These are phyloP conservation scores for Stemphylium beticola DNA, from an alignment of 2,329 filamentous ascomycete species.

Conservation along the genomic window DNA sequence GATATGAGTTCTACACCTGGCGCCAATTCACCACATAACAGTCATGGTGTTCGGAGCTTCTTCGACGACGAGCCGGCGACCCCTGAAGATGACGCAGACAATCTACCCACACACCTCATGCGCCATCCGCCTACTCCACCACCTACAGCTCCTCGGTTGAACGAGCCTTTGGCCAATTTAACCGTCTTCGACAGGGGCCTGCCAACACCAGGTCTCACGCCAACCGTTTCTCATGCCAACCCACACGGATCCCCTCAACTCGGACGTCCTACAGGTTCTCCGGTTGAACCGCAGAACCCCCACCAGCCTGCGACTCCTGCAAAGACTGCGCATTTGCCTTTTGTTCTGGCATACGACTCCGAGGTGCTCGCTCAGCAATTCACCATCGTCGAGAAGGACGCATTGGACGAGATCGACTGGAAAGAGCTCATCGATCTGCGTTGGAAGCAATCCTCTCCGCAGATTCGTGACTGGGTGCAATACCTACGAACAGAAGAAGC, in stretches of 20 bases:
- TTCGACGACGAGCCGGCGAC: conserved; percentile 55
- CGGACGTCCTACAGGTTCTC: conserved; percentile 25
- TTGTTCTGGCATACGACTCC: conserved; percentile 81
- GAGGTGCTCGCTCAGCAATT: conserved; percentile 81
- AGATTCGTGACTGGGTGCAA: conserved; percentile 79
- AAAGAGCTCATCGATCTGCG: conserved; percentile 83
- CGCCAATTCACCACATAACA: conserved; percentile 48
- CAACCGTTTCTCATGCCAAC: conserved; percentile 36
- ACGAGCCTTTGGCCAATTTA: conserved; percentile 31
- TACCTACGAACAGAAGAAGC: conserved; percentile 76
- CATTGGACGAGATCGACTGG: conserved; percentile 86
- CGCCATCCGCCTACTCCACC: conserved; percentile 54
- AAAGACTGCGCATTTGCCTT: conserved; percentile 67
- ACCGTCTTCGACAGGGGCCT: conserved; percentile 45
- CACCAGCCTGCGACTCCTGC: conserved; percentile 18
- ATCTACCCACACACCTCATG: conserved; percentile 41
- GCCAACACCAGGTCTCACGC: conserved; percentile 48
- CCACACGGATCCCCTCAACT: conserved; percentile 27
- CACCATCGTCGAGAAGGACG: conserved; percentile 84
- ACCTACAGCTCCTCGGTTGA: conserved; percentile 46
- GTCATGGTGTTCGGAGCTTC: conserved; percentile 54
- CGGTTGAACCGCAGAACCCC: conserved; percentile 29
- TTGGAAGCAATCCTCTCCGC: conserved; percentile 74
- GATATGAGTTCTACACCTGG: conserved; percentile 61
- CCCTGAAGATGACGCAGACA: conserved; percentile 40